Evolutionary conservation across 495 filamentous ascomycete species (phyloP).

Genomic region (Penicillium steckii): DNA sequence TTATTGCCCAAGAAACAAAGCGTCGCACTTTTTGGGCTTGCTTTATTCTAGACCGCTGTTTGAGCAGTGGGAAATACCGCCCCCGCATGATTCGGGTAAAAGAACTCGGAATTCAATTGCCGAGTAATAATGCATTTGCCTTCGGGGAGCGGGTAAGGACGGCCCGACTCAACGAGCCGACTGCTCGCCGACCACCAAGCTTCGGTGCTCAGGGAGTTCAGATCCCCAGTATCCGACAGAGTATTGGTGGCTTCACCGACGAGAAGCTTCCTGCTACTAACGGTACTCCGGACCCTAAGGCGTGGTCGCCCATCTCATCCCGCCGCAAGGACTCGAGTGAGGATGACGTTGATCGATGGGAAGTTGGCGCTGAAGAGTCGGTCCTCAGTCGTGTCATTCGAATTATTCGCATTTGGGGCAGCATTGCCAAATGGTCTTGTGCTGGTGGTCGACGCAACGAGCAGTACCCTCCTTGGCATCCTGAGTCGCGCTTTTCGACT

Average conservation of each 20-base stretch:
- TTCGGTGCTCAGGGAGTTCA: conserved; percentile 45
- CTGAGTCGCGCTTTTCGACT: conserved; percentile 59
- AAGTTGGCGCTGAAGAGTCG: conserved; percentile 62
- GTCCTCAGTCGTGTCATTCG: conserved; percentile 75
- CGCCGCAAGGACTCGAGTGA: conserved; percentile 65
- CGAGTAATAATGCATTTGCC: conserved; percentile 49
- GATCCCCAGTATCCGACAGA: conserved; percentile 48
- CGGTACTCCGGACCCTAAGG: conserved; percentile 32
- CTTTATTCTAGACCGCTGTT: conserved; percentile 76
- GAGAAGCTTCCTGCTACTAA: conserved; percentile 34
- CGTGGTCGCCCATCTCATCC: conserved; percentile 45
- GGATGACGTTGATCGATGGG: conserved; percentile 61
- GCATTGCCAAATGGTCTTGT: conserved; percentile 73
- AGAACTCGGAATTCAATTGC: conserved; percentile 56
- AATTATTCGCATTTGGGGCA: conserved; percentile 75
- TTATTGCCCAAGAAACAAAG: conserved; percentile 71
- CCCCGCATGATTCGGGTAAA: conserved; percentile 66
- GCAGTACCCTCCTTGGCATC: conserved; percentile 61
- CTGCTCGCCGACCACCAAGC: conserved; percentile 38
- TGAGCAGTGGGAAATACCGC: conserved; percentile 73
- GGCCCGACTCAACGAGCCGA: conserved; percentile 40
- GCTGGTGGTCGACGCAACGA: conserved; percentile 65
- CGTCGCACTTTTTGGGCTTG: conserved; percentile 86
- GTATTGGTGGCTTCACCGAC: conserved; percentile 38
- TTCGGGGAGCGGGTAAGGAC: conserved; percentile 49